Conservation (phyloP, 495 filamentous ascomycete species). For the Ascodesmis nigricans region DNA sequence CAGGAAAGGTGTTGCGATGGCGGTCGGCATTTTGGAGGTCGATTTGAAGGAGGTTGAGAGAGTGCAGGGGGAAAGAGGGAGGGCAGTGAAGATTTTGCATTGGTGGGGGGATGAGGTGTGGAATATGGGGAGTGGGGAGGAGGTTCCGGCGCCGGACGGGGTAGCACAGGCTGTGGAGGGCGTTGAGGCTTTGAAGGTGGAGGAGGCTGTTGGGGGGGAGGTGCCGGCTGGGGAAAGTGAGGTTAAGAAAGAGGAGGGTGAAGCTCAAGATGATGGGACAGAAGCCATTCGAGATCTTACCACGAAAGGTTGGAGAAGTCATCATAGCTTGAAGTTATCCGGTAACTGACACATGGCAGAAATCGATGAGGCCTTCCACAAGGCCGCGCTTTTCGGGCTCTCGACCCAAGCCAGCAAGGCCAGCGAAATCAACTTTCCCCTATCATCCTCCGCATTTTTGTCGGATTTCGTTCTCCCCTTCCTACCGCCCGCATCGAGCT, state of each 20-base stretch:
- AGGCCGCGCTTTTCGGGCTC: slow-evolving; percentile 46
- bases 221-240: slow-evolving; percentile 26
- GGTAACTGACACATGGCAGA: slow-evolving; percentile 25
- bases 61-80: slow-evolving; percentile 43
- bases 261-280: slow-evolving; percentile 18
- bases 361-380: slow-evolving; percentile 44
- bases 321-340: not conserved
- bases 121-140: slow-evolving; percentile 33
- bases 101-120: slow-evolving; percentile 59
- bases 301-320: slow-evolving; percentile 28
- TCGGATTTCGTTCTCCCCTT: slow-evolving; percentile 45
- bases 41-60: slow-evolving; percentile 36
- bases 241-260: slow-evolving; percentile 29
- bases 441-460: slow-evolving; percentile 42
- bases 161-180: slow-evolving; percentile 26
- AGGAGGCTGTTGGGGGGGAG: slow-evolving; percentile 19
- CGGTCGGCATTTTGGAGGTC: slow-evolving; percentile 45
- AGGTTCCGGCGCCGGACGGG: slow-evolving; percentile 29
- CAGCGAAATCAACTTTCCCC: slow-evolving; percentile 36
- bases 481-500: slow-evolving; percentile 30
- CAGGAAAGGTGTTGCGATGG: slow-evolving; percentile 37
- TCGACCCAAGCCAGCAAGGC: slow-evolving; percentile 33
- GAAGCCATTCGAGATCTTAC: slow-evolving; percentile 31
- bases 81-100: slow-evolving; percentile 44
- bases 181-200: slow-evolving; percentile 3